Percentiles rank a stretch among this genome's conserved stretches.
Conservation (phyloP, 805 yeast species). For the Torulaspora maleeae region DNA sequence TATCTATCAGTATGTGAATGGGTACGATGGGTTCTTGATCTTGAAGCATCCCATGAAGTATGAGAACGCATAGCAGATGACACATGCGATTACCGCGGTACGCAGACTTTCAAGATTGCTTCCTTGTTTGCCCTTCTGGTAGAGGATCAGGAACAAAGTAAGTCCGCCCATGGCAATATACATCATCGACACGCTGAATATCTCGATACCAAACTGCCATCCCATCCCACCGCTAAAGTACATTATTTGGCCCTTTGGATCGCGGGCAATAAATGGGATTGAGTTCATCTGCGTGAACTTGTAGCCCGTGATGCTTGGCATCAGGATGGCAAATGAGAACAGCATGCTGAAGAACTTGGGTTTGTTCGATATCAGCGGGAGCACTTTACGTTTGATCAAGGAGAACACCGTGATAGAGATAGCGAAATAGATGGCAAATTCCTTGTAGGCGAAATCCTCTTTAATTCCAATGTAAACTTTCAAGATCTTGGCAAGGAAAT, state of each 20-base stretch:
- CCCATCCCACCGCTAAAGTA: slow-evolving; percentile 59
- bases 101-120: slow-evolving; percentile 21
- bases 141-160: slow-evolving; percentile 39
- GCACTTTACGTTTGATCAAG: slow-evolving; percentile 45
- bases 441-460: slow-evolving; percentile 40
- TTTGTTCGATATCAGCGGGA: slow-evolving; percentile 30
- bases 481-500: slow-evolving; percentile 45
- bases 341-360: slow-evolving; percentile 31
- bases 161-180: slow-evolving; percentile 46
- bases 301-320: slow-evolving; percentile 53
- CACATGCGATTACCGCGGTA: slow-evolving; percentile 14
- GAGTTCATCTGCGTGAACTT: slow-evolving; percentile 57
- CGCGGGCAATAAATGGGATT: slow-evolving; percentile 57
- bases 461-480: slow-evolving; percentile 42
- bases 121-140: slow-evolving; percentile 30
- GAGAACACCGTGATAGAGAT: slow-evolving; percentile 44
- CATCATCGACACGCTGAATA: slow-evolving; percentile 46
- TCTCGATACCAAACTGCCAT: slow-evolving; percentile 70
- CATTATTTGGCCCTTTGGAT: slow-evolving; percentile 48
- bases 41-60: slow-evolving; percentile 27
- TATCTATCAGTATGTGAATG: slow-evolving; percentile 16
- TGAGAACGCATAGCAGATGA: slow-evolving; percentile 20
- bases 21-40: slow-evolving; percentile 32
- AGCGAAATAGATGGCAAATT: slow-evolving; percentile 45
- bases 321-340: slow-evolving; percentile 40